phyloP scores from a whole-genome alignment of 441 rosid species.

The Brassica balearica region DNA sequence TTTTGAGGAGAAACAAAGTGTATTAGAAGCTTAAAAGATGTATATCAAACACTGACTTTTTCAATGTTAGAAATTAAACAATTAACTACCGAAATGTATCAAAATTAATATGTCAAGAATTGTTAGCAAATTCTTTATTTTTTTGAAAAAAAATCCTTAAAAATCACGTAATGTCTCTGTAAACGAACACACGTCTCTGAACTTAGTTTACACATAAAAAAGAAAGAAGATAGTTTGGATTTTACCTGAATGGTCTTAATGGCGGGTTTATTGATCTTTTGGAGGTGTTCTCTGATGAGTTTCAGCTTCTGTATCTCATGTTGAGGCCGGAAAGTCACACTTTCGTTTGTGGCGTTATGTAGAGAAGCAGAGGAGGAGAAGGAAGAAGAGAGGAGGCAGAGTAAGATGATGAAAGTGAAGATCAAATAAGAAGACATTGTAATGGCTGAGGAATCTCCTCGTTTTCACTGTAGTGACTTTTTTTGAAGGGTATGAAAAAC shows the following conservation, averaged over 20 bases:
- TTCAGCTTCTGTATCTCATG: slow-evolving; percentile 65
- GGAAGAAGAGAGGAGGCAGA: slow-evolving; percentile 46
- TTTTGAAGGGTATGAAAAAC: slow-evolving; percentile 30
- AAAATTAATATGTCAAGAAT: neutral
- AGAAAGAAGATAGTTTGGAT: neutral
- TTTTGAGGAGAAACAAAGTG: neutral
- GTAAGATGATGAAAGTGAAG: slow-evolving; percentile 55
- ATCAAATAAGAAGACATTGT: slow-evolving; percentile 54
- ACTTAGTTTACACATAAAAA: neutral
- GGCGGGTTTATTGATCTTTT: slow-evolving; percentile 79
- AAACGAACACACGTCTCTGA: neutral
- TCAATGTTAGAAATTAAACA: neutral
- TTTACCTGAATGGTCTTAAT: slow-evolving; percentile 79
- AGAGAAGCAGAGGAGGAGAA: slow-evolving; percentile 45
- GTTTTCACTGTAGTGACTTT: slow-evolving; percentile 42
- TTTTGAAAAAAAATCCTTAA: neutral
- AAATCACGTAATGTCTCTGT: neutral
- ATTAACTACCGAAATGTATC: neutral
- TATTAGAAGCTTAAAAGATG: neutral
- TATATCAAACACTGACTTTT: neutral
- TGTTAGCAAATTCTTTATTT: neutral
- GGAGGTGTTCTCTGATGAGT: slow-evolving; percentile 62
- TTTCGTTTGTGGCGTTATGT: slow-evolving; percentile 32
- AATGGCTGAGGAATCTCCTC: slow-evolving; percentile 26
- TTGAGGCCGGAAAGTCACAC: slow-evolving; percentile 65